Conservation (phyloP, 2,329 filamentous ascomycete species). For the Colletotrichum gloeosporioides region DNA sequence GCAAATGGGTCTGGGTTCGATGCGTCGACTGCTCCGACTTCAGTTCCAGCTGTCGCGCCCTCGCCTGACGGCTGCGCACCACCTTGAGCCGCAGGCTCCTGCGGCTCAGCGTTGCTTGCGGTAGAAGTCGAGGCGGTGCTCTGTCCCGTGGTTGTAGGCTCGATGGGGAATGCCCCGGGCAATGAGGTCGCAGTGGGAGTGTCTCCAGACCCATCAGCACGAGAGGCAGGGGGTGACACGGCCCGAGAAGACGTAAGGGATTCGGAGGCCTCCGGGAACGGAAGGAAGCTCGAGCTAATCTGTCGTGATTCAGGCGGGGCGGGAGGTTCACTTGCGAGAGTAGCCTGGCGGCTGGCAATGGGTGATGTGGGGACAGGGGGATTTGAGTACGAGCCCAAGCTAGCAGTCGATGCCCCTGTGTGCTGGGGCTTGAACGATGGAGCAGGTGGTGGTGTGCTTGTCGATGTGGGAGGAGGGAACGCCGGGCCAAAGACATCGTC, state of each 20-base stretch:
- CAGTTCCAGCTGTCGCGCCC: background rate
- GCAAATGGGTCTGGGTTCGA: conserved; percentile 55
- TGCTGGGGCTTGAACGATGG: conserved; percentile 69
- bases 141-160: conserved; percentile 41
- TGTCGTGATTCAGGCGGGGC: conserved; percentile 77
- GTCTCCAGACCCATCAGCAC: conserved; percentile 58
- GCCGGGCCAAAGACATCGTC: conserved; percentile 86
- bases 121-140: conserved; percentile 36
- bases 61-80: conserved; percentile 25
- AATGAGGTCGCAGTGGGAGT: conserved; percentile 29
- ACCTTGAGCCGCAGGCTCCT: conserved; percentile 28
- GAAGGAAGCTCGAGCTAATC: conserved; percentile 77
- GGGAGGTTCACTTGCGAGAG: conserved; percentile 59
- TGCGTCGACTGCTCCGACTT: background rate
- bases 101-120: conserved; percentile 28
- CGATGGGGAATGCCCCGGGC: conserved; percentile 40
- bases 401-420: conserved; percentile 61
- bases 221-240: conserved; percentile 71
- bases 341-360: conserved; percentile 66
- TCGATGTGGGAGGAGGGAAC: conserved; percentile 51
- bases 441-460: conserved; percentile 50
- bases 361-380: conserved; percentile 63
- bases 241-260: conserved; percentile 80
- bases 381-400: conserved; percentile 56
- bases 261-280: conserved; percentile 69